Evolutionary conservation across 805 yeast genomes (phyloP), one percentile per base, ranked within the genome.

Genomic region (Wickerhamomyces xylosicus): DNA sequence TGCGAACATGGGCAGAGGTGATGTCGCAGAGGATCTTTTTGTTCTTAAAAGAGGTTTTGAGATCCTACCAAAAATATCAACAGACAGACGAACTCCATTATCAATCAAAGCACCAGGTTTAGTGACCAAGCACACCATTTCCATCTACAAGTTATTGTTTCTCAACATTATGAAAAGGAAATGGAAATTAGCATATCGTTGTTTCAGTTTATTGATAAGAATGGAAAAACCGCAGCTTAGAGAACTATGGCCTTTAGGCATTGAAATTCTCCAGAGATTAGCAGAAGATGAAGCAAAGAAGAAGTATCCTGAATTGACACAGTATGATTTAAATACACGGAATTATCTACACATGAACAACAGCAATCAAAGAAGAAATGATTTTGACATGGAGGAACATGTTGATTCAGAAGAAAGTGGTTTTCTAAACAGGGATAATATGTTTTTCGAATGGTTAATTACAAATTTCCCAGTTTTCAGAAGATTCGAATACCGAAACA

Each of bases 231-330:
- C 73, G 10, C 85, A 81, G 50, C 52, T 79, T 5, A 60, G 76
- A 39, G 57, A 69, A 3, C 50, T 79, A 10, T 82, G 89, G 89
- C 72, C 81, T 0, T 29, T 79, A 1, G 87, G 83, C 0, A 54
- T 75, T 5, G 79, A 74, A 42, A 72, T 80, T 5, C 50, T 80
- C 18, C 41, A 43, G 6, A 45, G 49, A 20, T 20, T 47, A 3
- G 42, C 47, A 2, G 52, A 52, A 33, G 36, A 44, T 37, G 35
- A 45, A 14, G 37, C 32, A 15, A 38, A 31, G 19, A 35, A 37
- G 5, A 35, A 33, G 2, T 28, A 42, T 11, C 45, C 41, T 3
- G 42, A 40, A n/a, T 13, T 25, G 29, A 9, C 29, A 8, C 14
- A 7, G 4, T 25, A 25, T n/a, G 29, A 25, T 25, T 8, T 11